Conservation (phyloP, 2,329 filamentous ascomycete genomes). For the Fusarium sterilihyphosum region DNA sequence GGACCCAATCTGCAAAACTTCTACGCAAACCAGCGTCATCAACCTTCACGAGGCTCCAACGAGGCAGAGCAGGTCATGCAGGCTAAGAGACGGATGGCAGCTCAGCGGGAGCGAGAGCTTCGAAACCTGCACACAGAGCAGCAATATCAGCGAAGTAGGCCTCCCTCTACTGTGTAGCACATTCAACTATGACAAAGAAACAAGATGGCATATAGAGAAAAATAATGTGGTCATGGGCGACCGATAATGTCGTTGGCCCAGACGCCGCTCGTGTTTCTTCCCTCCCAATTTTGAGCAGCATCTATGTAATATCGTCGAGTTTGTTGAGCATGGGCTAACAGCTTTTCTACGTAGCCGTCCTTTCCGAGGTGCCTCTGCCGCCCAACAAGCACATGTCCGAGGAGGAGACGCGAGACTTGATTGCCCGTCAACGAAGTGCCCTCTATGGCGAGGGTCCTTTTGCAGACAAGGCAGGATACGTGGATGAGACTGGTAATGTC, state of each 20-base stretch:
- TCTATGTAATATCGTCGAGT: slow-evolving; percentile 42
- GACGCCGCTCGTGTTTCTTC: slow-evolving; percentile 40
- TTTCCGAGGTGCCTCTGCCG: slow-evolving; percentile 55
- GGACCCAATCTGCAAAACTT: slow-evolving; percentile 88
- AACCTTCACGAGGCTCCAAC: slow-evolving; percentile 81
- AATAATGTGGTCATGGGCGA: slow-evolving; percentile 43
- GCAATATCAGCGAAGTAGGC: slow-evolving; percentile 99
- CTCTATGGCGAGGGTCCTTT: slow-evolving; percentile 84
- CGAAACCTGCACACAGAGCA: slow-evolving; percentile 99
- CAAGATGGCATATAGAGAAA: slow-evolving; percentile 53
- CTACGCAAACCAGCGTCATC: slow-evolving; percentile 93
- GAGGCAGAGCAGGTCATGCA: slow-evolving; percentile 99
- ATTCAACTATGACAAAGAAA: slow-evolving; percentile 50
- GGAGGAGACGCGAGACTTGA: slow-evolving; percentile 94
- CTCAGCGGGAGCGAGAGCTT: slow-evolving; percentile 97
- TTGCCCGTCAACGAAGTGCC: slow-evolving; percentile 93
- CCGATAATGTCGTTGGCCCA: slow-evolving; percentile 35
- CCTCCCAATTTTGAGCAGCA: slow-evolving; percentile 39
- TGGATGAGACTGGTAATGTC: slow-evolving; percentile 72
- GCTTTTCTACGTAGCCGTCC: slow-evolving; percentile 59
- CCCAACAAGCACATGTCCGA: slow-evolving; percentile 87
- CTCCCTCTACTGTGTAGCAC: slow-evolving; percentile 78
- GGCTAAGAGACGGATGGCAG: slow-evolving; percentile 98
- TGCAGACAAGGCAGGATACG: slow-evolving; percentile 72
- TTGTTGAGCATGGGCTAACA: slow-evolving; percentile 51